Evolutionary conservation across 192 early-diverging fungal genomes (phyloP), one percentile per base, ranked within the genome.

Genomic region (Endogone sp.): DNA sequence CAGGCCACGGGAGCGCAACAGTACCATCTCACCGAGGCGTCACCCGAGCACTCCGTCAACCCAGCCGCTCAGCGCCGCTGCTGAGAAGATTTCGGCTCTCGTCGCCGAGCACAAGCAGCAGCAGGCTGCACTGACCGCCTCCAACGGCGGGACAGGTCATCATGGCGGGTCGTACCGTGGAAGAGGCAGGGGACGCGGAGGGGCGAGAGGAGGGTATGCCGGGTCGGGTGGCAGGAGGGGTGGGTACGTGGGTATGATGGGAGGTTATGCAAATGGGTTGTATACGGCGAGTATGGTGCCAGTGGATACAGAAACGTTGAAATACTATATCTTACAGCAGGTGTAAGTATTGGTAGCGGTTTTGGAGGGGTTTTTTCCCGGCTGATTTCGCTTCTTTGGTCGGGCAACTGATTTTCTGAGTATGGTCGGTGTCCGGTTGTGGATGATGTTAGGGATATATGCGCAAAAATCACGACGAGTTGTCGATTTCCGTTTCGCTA

Each of bases 321-420:
- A 87, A 67, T 67, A 67, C 4, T 88, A 84, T 67, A 75, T 89
- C 65, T 64, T 86, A 24, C 87, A 87, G 60, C 88, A 89, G 75
- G 78, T 89, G 86, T 88, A 83, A 75, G 75, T 66, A 26, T 0
- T 13, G 13, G 37, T 44, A 8, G 13, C 13, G 37, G 37, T 8
- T 44, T 44, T 13, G 37, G 37, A 13, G n/a, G n/a, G n/a, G n/a
- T n/a, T n/a, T n/a, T 44, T 44, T 8, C 13, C 37, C 6, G 37
- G 37, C 13, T 44, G 37, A 44, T 44, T 44, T 44, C 13, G 13
- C 6, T 44, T 44, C 13, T 44, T 4, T 44, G 37, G 37, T 44
- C 37, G 37, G 37, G 37, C 6, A 44, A 44, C 37, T 44, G 37
- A 44, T 44, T 44, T 44, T 44, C 37, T 44, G 37, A 13, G 37